Conservation (phyloP, 306 rosid species). For the Clitoria ternatea region DNA sequence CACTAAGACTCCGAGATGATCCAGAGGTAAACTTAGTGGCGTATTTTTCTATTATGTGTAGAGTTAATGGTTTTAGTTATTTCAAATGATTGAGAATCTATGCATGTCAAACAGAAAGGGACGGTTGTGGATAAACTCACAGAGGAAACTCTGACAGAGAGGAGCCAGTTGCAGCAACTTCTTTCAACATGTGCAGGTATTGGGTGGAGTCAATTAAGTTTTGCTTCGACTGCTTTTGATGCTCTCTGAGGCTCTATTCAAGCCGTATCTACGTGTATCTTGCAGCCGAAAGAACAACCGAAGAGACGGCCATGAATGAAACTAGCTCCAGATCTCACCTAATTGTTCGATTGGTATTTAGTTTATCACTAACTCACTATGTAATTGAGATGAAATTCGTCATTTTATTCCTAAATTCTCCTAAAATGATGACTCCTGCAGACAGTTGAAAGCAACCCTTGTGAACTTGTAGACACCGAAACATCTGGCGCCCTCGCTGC, state of each 20-base stretch:
- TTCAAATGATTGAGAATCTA: conserved; percentile 14
- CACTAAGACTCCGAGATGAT: conserved; percentile 83
- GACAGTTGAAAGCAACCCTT: conserved; percentile 78
- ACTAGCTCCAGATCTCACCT: conserved; percentile 97
- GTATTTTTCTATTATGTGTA: not conserved
- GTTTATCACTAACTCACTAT: not conserved
- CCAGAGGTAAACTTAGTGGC: conserved; percentile 62
- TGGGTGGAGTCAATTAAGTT: not conserved
- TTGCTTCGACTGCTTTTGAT: not conserved
- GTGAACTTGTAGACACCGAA: conserved; percentile 34
- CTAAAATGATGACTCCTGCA: conserved; percentile 35
- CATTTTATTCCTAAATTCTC: not conserved
- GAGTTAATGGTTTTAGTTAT: not conserved
- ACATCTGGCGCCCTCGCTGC: conserved; percentile 58
- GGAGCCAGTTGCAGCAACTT: conserved; percentile 55
- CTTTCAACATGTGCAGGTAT: conserved; percentile 73
- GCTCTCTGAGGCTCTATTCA: conserved; percentile 1
- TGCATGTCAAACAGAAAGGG: conserved; percentile 62
- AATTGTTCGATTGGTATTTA: conserved; percentile 78
- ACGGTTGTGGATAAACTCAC: conserved; percentile 77
- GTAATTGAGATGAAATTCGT: not conserved
- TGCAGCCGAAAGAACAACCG: conserved; percentile 83
- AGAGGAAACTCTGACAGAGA: conserved; percentile 61
- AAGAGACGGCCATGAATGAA: conserved; percentile 91
- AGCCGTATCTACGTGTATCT: not conserved